Percentiles rank a stretch among this genome's conserved stretches.
phyloP scores from a whole-genome alignment of 1,284 basidiomycete genomes.

The Cutaneotrichosporon curvatum region DNA sequence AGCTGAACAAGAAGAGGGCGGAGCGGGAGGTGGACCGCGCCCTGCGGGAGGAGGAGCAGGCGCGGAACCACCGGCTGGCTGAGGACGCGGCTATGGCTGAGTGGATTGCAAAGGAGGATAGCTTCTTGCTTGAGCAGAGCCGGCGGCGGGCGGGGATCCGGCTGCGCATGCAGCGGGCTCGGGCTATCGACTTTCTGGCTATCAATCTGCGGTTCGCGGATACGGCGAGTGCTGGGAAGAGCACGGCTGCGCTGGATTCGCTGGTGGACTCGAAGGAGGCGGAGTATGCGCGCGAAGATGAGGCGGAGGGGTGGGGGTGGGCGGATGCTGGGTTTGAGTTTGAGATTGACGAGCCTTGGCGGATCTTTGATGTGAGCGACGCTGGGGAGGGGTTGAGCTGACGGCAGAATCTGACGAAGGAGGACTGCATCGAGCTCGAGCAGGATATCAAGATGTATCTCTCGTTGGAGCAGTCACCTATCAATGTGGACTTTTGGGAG shows the following conservation, averaged over 20 bases:
- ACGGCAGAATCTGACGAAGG: conserved; percentile 67
- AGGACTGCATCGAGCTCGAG: conserved; percentile 87
- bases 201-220: conserved; percentile 82
- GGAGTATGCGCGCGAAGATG: conserved; percentile 49
- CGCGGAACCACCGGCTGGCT: conserved; percentile 75
- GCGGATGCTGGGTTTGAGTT: conserved; percentile 88
- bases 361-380: conserved; percentile 82
- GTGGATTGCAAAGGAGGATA: conserved; percentile 94
- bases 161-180: conserved; percentile 89
- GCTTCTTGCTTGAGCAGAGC: conserved; percentile 94
- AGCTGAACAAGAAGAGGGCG: conserved; percentile 79
- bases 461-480: conserved; percentile 71
- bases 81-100: conserved; percentile 96
- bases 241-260: conserved; percentile 35
- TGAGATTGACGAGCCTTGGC: conserved; percentile 95
- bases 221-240: conserved; percentile 48
- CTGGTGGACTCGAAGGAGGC: conserved; percentile 27
- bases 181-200: conserved; percentile 88
- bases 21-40: conserved; percentile 84
- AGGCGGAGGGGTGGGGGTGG: conserved; percentile 60
- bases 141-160: conserved; percentile 83
- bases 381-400: conserved; percentile 3
- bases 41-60: conserved; percentile 84
- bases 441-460: conserved; percentile 92
- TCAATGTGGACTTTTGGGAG: conserved; percentile 95